phyloP scores from a whole-genome alignment of 805 yeast genomes.

The Zygotorulaspora chibaensis region DNA sequence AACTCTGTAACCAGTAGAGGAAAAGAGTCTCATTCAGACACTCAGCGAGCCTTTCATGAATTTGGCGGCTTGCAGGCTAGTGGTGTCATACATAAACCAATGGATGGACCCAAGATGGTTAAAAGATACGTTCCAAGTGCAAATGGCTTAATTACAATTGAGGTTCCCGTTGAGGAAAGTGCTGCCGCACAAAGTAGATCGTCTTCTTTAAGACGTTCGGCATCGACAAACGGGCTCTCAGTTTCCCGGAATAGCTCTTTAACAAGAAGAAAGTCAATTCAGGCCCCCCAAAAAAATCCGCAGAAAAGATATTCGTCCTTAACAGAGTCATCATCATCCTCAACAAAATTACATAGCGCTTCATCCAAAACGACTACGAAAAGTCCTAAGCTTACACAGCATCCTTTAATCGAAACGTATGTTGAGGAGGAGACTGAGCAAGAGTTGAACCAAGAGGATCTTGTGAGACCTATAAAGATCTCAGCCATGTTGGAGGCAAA shows the following conservation, averaged over 20 bases:
- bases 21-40: conserved; percentile 17
- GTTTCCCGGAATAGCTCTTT: conserved; percentile 9
- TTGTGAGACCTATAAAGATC: conserved; percentile 11
- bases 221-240: conserved; percentile 12
- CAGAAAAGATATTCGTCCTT: conserved; percentile 13
- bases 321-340: conserved; percentile 1
- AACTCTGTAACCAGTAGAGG: conserved; percentile 5
- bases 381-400: conserved; percentile 1
- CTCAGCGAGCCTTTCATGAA: conserved; percentile 32
- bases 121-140: conserved; percentile 73
- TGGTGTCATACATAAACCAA: conserved; percentile 29
- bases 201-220: conserved; percentile 13
- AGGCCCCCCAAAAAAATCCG: conserved; percentile 11
- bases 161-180: conserved; percentile 50
- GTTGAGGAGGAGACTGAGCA: conserved; percentile 27
- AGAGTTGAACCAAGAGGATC: conserved; percentile 20
- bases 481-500: background rate
- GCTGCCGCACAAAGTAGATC: conserved; percentile 17
- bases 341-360: background rate
- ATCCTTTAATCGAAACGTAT: conserved; percentile 22
- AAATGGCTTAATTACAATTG: conserved; percentile 62
- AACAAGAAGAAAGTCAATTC: conserved; percentile 11
- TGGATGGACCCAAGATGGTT: conserved; percentile 41
- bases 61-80: conserved; percentile 33
- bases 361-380: background rate